Percentiles rank a stretch among this genome's conserved stretches.
These are phyloP conservation scores for Cyclotella atomus DNA, from an alignment of 108 stramenopile genomes.

Conservation along the genomic window DNA sequence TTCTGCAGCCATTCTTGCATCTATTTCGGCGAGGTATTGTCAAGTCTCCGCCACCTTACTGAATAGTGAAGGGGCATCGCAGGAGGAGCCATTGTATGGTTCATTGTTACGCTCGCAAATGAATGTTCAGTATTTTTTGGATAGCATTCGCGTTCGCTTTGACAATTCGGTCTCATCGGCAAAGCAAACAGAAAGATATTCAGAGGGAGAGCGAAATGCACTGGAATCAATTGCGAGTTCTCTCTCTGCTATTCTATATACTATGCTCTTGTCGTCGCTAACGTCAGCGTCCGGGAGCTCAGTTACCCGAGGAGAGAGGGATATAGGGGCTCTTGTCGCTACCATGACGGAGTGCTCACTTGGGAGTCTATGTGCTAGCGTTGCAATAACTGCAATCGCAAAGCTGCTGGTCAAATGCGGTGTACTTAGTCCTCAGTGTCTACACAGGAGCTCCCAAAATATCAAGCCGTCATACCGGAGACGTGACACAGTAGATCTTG, in stretches of 20 bases:
- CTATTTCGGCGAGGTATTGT: conserved; percentile 59
- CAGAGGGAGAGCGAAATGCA: conserved; percentile 18
- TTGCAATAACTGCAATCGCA: conserved; percentile 66
- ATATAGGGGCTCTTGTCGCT: conserved; percentile 75
- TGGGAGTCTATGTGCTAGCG: conserved; percentile 70
- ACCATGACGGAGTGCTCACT: conserved; percentile 78
- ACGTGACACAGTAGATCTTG: conserved; percentile 25
- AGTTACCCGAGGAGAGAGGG: conserved; percentile 84
- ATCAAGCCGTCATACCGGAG: conserved; percentile 7
- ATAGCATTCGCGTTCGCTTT: conserved; percentile 64
- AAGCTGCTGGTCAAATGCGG: conserved; percentile 79
- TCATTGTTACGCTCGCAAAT: conserved; percentile 75
- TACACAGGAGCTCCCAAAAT: conserved; percentile 1
- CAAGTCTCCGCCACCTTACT: neutral
- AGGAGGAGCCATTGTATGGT: conserved; percentile 39
- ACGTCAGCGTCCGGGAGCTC: conserved; percentile 49
- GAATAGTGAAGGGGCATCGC: neutral
- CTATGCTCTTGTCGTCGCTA: conserved; percentile 76
- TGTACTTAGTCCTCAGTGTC: conserved; percentile 40
- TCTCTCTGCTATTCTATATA: conserved; percentile 59
- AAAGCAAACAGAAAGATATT: conserved; percentile 6
- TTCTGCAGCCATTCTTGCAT: conserved; percentile 50
- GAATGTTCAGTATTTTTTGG: conserved; percentile 84
- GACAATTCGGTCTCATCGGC: conserved; percentile 32
- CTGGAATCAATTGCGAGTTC: conserved; percentile 51